These are phyloP conservation scores for Pichia sp. DNA, from an alignment of 1,139 yeast species.

Conservation along the genomic window DNA sequence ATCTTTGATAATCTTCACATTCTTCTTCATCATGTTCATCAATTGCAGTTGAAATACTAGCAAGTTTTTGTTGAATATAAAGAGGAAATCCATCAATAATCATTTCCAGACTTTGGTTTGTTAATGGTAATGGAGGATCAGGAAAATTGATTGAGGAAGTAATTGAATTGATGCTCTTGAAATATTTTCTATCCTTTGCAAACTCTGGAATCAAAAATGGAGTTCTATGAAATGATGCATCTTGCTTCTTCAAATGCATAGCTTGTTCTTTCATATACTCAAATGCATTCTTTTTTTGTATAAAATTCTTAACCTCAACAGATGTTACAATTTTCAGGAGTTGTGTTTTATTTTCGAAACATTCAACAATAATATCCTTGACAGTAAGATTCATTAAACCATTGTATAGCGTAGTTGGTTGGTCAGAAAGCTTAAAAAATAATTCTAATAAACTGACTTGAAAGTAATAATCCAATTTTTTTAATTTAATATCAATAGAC, in stretches of 20 bases:
- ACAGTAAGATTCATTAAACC: constrained; percentile 46
- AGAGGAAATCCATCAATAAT: constrained; percentile 34
- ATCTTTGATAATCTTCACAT: constrained; percentile 3
- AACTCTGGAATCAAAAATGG: constrained; percentile 60
- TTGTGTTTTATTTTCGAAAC: constrained; percentile 26
- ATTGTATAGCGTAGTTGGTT: constrained; percentile 63
- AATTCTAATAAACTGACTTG: constrained; percentile 31
- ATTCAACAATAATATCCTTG: constrained; percentile 39
- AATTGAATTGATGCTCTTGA: constrained; percentile 45
- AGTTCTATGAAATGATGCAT: constrained; percentile 76
- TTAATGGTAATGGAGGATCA: constrained; percentile 57
- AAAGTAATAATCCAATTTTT: constrained; percentile 20
- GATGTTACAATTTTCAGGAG: constrained; percentile 42
- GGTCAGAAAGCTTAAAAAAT: constrained; percentile 53
- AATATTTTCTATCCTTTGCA: constrained; percentile 35
- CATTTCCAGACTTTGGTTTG: constrained; percentile 36
- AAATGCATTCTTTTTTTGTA: constrained; percentile 45
- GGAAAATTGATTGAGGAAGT: constrained; percentile 63
- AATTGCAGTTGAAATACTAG: constrained; percentile 5
- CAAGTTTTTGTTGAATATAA: constrained; percentile 18
- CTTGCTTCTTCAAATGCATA: constrained; percentile 60
- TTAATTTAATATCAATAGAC: constrained; percentile 29
- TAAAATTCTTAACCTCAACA: constrained; percentile 52
- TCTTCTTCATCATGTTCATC: constrained; percentile 17
- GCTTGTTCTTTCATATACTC: constrained; percentile 52